Evolutionary conservation across 1,284 basidiomycete species (phyloP), one percentile per base, ranked within the genome.

Genomic region (Puccinia hordei): DNA sequence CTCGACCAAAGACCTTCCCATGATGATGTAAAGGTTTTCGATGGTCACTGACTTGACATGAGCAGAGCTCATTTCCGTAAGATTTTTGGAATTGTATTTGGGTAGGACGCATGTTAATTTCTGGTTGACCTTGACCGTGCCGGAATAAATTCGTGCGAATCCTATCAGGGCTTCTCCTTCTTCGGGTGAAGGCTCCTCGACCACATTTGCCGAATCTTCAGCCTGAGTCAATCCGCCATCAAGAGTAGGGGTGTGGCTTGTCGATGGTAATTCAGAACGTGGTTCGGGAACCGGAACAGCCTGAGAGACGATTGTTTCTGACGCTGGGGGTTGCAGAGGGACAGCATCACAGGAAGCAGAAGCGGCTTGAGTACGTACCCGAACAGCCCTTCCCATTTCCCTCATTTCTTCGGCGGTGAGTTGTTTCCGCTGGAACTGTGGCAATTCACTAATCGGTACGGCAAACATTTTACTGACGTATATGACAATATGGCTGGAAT

Each of bases 401-500:
- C 94, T 89, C 90, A 97, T 92, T 85, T 97, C 93, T 49, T 97
- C 94, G 0, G 93, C 93, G 0, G 92, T 93, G 77, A 94, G 85
- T 35, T 90, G 88, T 82, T 88, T 90, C 84, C 91, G 90, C 86
- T 92, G 93, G 85, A 92, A 91, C 84, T 95, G 92, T 0, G 96
- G 96, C 44, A 99, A 87, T 69, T 96, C 93, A 76, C 90, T 90
- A 24, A 87, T 87, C 30, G 90, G 87, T 0, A 98, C 91, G 0
- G 95, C 95, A 85, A 99, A 98, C 96, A 99, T 99, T 86, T 99
- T 99, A 88, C 93, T 97, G 76, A 99, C 92, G 85, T 96, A 97
- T 4, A 91, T 93, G 17, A 91, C 90, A n/a, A 94, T 87, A 77
- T 87, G 89, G 0, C 91, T 90, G 4, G 88, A 88, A 2, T 89